Percentiles rank a stretch among this genome's conserved stretches.
phyloP scores from a whole-genome alignment of 768 basidiomycete species.

The Fibroporia radiculosa region DNA sequence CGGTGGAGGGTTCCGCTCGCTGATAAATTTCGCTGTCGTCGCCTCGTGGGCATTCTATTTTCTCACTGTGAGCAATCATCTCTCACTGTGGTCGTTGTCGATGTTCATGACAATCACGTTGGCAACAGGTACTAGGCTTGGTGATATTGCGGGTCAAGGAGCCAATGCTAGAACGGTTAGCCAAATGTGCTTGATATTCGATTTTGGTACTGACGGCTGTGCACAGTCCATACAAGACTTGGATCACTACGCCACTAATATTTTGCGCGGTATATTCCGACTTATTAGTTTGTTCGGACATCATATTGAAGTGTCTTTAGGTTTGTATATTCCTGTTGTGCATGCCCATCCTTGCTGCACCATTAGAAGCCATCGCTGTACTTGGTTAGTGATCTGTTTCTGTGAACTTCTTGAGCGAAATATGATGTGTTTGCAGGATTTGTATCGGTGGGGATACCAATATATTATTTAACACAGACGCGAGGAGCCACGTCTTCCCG shows the following conservation, averaged over 20 bases:
- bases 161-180: conserved; percentile 74
- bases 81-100: neutral
- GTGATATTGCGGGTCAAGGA: conserved; percentile 87
- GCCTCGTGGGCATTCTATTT: conserved; percentile 87
- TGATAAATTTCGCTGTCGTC: conserved; percentile 87
- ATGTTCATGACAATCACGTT: conserved; percentile 1
- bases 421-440: conserved; percentile 60
- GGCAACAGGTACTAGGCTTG: conserved; percentile 75
- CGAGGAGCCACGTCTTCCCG: conserved; percentile 20
- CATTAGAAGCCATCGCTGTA: conserved; percentile 79
- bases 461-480: conserved; percentile 72
- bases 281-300: too few species aligned
- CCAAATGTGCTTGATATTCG: neutral
- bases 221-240: conserved; percentile 85
- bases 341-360: conserved; percentile 94
- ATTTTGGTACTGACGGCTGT: conserved; percentile 4
- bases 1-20: conserved; percentile 82
- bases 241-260: conserved; percentile 81
- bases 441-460: conserved; percentile 68
- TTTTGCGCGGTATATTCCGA: conserved; percentile 70
- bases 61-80: conserved; percentile 49
- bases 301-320: too few species aligned
- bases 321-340: conserved; percentile 85
- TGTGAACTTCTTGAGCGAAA: neutral
- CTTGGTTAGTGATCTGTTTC: conserved; percentile 46